Base-by-base conservation (phyloP, 2,329 filamentous ascomycete genomes). In the Ascochyta clinopodiicola region DNA sequence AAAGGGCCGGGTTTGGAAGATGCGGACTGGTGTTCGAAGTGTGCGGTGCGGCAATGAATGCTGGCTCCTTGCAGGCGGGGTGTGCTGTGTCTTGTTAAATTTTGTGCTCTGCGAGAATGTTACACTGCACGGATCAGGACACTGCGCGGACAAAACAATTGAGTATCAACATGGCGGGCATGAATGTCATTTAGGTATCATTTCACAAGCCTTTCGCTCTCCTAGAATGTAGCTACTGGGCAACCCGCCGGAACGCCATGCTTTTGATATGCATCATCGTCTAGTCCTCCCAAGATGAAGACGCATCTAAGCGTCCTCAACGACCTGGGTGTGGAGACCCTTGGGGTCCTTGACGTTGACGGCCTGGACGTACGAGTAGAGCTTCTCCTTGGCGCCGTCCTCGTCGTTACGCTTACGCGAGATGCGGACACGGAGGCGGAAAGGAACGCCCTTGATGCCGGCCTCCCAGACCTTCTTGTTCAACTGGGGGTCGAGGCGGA, bases 381-480 rank as follows among this genome's bases (percentile, higher is more conserved):
- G 89, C 88, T 96, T 96, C 88, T 99, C 92, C 87, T 96, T 96
- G 80, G 96, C 95, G 76, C 91, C 92, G 85, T 99, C 95, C 87
- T 98, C 95, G 82, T 99, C 95, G 85, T 99, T 99, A 88, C 95
- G 92, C 89, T 96, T 96, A 83, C 95, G 92, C 79, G 92, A 96
- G 84, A 99, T 97, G 84, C 96, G 92, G 78, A 99, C 88, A 77
- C 95, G 94, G 75, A 99, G 86, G 82, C 96, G 90, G 90, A 89
- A 98, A 72, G 94, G 92, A 71, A 97, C 93, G 77, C 95, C 96
- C 91, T 98, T 99, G 86, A 99, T 88, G 81, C 95, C 95, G 78
- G 89, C 86, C 84, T 99, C 95, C 95, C 95, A 99, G 80, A 99
- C 94, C 88, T 99, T 98, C 91, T 99, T 99, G 90, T 99, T 99